These are phyloP conservation scores for Volvariella surrecta DNA, from an alignment of 1,284 basidiomycete species.

Conservation along the genomic window DNA sequence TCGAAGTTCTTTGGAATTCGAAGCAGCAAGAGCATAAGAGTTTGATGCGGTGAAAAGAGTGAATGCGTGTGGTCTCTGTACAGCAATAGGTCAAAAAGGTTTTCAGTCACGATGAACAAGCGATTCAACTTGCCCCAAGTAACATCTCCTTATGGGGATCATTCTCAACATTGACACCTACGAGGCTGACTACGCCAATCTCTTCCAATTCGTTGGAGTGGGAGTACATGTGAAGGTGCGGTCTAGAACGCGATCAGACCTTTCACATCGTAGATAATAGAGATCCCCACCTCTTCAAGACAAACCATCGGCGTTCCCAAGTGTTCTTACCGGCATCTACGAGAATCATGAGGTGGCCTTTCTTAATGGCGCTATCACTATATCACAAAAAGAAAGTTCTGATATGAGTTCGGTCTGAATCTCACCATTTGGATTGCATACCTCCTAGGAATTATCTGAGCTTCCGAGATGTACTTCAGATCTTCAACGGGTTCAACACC, in stretches of 20 bases:
- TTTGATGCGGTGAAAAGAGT: conserved; percentile 87
- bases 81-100: conserved; percentile 6
- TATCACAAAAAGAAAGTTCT: conserved; percentile 5
- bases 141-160: conserved; percentile 83
- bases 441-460: conserved; percentile 67
- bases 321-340: conserved; percentile 69
- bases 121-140: conserved; percentile 61
- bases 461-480: conserved; percentile 62
- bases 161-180: conserved; percentile 77
- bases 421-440: conserved; percentile 21
- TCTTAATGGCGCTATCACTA: conserved; percentile 80
- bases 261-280: not conserved
- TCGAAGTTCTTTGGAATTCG: conserved; percentile 71
- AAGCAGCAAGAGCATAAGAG: conserved; percentile 80
- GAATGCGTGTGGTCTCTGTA: conserved; percentile 75
- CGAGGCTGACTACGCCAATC: conserved; percentile 76
- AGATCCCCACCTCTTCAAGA: conserved; percentile 65
- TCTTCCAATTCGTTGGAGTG: conserved; percentile 81
- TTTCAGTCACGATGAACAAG: conserved; percentile 6
- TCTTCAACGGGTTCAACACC: conserved; percentile 36
- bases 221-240: conserved; percentile 84
- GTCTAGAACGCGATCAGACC: conserved; percentile 37
- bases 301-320: conserved; percentile 86
- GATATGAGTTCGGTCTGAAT: conserved; percentile 2
- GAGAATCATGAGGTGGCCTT: conserved; percentile 74